Base-by-base conservation (phyloP, 768 basidiomycete species). In the Russula griseocarnosa region DNA sequence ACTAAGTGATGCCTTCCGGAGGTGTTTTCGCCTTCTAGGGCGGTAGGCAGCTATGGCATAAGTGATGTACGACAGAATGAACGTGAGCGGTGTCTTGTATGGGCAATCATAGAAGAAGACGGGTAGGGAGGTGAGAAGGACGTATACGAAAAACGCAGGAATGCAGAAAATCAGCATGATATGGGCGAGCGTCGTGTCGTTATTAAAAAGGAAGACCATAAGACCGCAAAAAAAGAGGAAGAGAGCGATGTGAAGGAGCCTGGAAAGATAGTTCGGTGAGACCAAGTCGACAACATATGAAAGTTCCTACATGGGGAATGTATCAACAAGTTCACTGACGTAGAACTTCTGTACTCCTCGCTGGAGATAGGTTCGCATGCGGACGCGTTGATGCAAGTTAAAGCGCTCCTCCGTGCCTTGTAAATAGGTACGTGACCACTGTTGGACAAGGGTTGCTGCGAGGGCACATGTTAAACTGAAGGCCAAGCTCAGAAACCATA, bases 401-500 rank as follows among this genome's bases (percentile, higher is more conserved):
- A 61, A 65, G 24, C 49, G 54, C 32, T 61, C 64, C 26, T 46
- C 24, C 4, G 40, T 61, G 11, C 58, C 60, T 36, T 65, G 66
- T 14, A 67, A 30, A 59, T 66, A 68, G 4, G 46, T 50, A 40
- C 67, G 67, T 5, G 66, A 56, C 67, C 67, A 68, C 30, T 68
- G 67, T 26, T 67, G 66, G 6, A 68, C 36, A 26, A 68, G 64
- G 5, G 61, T 68, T 14, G 67, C 67, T 1, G 24, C 13, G 2
- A 68, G 61, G 24, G 67, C 67, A 26, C 66, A 67, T 6, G 38
- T 4, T 16, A 68, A 40, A 36, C 62, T 60, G 54, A 63, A 61
- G 22, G 42, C 13, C 44, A 68, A 60, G 55, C 67, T 68, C 14
- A 63, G 36, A 46, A 68, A 68, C 67, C 67, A 68, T 14, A 68